phyloP scores from a whole-genome alignment of 1,284 basidiomycete genomes.

The Tilletia indica region DNA sequence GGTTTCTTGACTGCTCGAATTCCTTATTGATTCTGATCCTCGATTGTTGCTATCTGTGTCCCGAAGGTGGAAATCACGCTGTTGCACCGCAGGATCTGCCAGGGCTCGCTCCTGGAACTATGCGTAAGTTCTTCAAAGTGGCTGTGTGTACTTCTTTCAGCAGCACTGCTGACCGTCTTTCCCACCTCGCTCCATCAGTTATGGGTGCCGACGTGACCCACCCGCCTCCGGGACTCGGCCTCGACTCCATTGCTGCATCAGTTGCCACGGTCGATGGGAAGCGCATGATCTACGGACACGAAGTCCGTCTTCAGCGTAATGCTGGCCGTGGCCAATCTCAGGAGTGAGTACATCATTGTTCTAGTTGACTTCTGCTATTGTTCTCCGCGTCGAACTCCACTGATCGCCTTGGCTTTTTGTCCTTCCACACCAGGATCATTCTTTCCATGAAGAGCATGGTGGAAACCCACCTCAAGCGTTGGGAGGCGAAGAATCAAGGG shows the following conservation, averaged over 20 bases:
- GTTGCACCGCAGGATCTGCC: slow-evolving; percentile 42
- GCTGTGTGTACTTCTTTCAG: slow-evolving; percentile 39
- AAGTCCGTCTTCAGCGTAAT: slow-evolving; percentile 45
- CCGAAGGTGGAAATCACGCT: slow-evolving; percentile 58
- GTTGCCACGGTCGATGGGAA: slow-evolving; percentile 57
- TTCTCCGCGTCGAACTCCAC: no score
- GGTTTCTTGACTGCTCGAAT: no score
- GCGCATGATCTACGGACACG: slow-evolving; percentile 54
- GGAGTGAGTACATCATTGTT: no score
- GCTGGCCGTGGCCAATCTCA: slow-evolving; percentile 56
- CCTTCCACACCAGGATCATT: slow-evolving; percentile 48
- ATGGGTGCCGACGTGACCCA: slow-evolving; percentile 57
- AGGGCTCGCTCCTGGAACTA: slow-evolving; percentile 48
- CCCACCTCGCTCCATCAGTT: slow-evolving; percentile 51
- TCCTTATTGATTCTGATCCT: no score
- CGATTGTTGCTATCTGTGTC: no score
- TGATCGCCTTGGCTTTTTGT: slow-evolving; percentile 44
- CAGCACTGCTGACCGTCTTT: no score
- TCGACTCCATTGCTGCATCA: slow-evolving; percentile 60
- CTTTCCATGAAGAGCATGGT: slow-evolving; percentile 27
- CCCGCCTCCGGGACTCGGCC: slow-evolving; percentile 48
- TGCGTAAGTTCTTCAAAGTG: slow-evolving; percentile 35
- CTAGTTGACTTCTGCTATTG: no score
- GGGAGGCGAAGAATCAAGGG: slow-evolving; percentile 28
- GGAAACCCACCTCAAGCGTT: slow-evolving; percentile 33